Conservation (phyloP, 306 rosid genomes). For the Astragalus glycyphyllos region DNA sequence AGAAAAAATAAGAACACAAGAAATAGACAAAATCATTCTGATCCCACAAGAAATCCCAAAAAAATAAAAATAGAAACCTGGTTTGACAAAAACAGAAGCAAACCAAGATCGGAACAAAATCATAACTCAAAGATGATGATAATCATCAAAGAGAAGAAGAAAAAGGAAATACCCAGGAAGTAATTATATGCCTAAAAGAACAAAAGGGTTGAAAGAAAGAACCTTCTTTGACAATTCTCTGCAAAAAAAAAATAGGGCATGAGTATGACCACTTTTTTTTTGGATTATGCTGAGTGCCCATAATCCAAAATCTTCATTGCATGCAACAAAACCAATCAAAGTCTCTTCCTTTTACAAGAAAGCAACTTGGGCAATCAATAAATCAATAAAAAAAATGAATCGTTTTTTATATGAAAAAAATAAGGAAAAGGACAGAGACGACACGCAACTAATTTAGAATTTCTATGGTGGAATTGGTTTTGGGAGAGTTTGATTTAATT, state of each 20-base stretch:
- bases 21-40: slow-evolving; percentile 57
- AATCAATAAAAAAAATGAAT: too few relatives aligned
- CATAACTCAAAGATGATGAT: slow-evolving; percentile 30
- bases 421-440: slow-evolving; percentile 49
- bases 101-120: slow-evolving; percentile 50
- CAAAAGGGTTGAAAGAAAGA: slow-evolving; percentile 22
- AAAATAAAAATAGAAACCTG: slow-evolving; percentile 15
- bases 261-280: slow-evolving; percentile 37
- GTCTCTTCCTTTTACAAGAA: slow-evolving; percentile 44
- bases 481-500: not conserved
- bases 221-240: slow-evolving; percentile 56
- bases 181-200: not conserved
- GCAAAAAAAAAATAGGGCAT: not conserved
- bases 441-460: slow-evolving; percentile 29
- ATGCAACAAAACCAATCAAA: slow-evolving; percentile 49
- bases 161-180: too few relatives aligned
- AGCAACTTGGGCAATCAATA: slow-evolving; percentile 33
- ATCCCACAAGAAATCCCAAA: slow-evolving; percentile 41
- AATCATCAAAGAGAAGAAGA: not conserved
- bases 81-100: slow-evolving; percentile 57
- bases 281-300: slow-evolving; percentile 48
- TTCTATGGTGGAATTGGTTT: slow-evolving; percentile 7
- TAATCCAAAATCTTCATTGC: slow-evolving; percentile 48
- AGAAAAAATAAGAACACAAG: slow-evolving; percentile 38
- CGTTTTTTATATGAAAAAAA: too few relatives aligned